Percentiles rank a stretch among this genome's conserved stretches.
Evolutionary conservation across 352 stramenopile species (phyloP).

Genomic region (Achlya hypogyna): DNA sequence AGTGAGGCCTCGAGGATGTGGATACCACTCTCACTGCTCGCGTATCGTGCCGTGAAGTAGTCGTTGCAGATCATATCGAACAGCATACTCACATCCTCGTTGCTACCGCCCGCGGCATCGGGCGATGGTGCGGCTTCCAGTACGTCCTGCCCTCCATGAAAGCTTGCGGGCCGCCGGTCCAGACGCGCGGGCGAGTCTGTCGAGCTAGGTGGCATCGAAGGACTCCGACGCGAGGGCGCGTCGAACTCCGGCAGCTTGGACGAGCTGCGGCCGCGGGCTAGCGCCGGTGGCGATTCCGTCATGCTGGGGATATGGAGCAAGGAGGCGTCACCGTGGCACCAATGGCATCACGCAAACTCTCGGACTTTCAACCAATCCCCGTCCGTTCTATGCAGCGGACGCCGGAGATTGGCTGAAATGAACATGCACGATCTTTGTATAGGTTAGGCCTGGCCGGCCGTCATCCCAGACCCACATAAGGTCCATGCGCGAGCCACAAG

Average conservation of each 20-base stretch:
- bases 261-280: not conserved
- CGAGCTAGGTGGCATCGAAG: not conserved
- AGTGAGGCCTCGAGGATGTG: slow-evolving; percentile 66
- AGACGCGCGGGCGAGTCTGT: not conserved
- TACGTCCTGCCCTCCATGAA: not conserved
- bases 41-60: slow-evolving; percentile 80
- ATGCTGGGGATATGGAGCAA: not conserved
- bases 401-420: not conserved
- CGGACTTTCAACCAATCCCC: not conserved
- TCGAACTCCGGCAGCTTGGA: not conserved
- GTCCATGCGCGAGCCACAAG: too few species aligned
- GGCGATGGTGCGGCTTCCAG: not conserved
- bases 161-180: not conserved
- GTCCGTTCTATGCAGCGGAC: not conserved
- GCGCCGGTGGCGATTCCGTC: not conserved
- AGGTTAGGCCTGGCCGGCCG: not conserved
- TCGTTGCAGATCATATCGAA: slow-evolving; percentile 78
- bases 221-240: not conserved
- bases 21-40: slow-evolving; percentile 76
- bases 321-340: not conserved
- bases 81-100: slow-evolving; percentile 71
- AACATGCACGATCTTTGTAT: not conserved
- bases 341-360: not conserved
- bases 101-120: not conserved
- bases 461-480: too few species aligned